A percentile compares a stretch with the other conserved stretches of the same genome.
Evolutionary conservation across 768 basidiomycete species (phyloP).

Genomic region (Pleurotus ostreatus): DNA sequence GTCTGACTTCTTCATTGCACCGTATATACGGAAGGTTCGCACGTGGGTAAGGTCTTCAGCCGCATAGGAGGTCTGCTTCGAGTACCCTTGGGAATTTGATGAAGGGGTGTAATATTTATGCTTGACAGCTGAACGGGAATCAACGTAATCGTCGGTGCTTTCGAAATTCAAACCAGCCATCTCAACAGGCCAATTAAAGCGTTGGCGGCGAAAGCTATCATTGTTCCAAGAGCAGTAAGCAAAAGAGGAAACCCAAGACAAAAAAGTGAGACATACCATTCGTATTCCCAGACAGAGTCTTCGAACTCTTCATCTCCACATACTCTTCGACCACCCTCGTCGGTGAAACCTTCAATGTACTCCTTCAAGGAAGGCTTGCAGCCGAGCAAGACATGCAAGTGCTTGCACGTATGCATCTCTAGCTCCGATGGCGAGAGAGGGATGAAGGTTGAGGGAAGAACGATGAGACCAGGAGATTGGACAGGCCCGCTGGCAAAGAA

Average conservation of each 20-base stretch:
- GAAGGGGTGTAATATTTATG: conserved; percentile 3
- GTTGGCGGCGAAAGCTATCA: conserved; percentile 58
- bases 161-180: conserved; percentile 25
- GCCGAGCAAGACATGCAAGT: conserved; percentile 60
- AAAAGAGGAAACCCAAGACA: neutral
- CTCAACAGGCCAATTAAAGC: conserved; percentile 67
- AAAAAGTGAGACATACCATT: conserved; percentile 37
- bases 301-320: conserved; percentile 33
- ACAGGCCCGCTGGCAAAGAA: conserved; percentile 18
- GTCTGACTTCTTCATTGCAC: conserved; percentile 37
- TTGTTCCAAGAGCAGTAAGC: conserved; percentile 4
- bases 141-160: conserved; percentile 11
- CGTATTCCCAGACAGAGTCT: conserved; percentile 52
- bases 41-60: conserved; percentile 42
- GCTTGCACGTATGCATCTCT: conserved; percentile 74
- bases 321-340: conserved; percentile 31
- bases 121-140: conserved; percentile 7
- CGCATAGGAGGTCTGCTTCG: conserved; percentile 13
- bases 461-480: conserved; percentile 62
- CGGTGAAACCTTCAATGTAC: conserved; percentile 35
- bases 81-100: conserved; percentile 16
- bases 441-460: conserved; percentile 58
- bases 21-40: conserved; percentile 48
- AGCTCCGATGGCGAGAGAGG: conserved; percentile 55
- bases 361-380: conserved; percentile 56